Percentiles rank a stretch among this genome's conserved stretches.
phyloP scores from a whole-genome alignment of 2,329 filamentous ascomycete species.

The Thermochaetoides dissita region DNA sequence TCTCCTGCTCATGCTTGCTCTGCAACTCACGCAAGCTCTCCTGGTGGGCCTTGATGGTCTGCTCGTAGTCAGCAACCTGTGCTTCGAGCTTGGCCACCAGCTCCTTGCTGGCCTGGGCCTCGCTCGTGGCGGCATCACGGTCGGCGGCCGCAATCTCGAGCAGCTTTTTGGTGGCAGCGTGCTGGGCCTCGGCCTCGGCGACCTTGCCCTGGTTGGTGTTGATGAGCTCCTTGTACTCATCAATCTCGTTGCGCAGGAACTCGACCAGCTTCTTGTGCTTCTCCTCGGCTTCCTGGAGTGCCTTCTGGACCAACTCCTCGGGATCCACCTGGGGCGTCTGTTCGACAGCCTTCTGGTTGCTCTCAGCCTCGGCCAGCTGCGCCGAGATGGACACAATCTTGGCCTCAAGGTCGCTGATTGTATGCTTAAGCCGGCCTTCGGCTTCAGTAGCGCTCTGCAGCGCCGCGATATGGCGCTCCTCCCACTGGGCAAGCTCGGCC shows the following conservation, averaged over 20 bases:
- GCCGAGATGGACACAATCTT: constrained; percentile 20
- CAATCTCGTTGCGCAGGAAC: constrained; percentile 58
- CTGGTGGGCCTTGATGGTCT: constrained; percentile 40
- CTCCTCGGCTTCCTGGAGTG: constrained; percentile 34
- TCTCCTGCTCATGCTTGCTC: constrained; percentile 30
- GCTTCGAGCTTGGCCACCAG: constrained; percentile 40
- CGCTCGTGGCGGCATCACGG: constrained; percentile 36
- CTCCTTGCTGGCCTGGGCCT: constrained; percentile 38
- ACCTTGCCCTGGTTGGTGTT: constrained; percentile 55
- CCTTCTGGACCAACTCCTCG: constrained; percentile 7
- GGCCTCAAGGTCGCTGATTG: constrained; percentile 50
- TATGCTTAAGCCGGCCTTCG: constrained; percentile 58
- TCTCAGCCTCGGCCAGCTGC: constrained; percentile 24
- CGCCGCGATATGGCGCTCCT: constrained; percentile 57
- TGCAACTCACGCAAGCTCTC: constrained; percentile 36
- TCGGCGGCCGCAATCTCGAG: constrained; percentile 52
- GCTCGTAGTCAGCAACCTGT: constrained; percentile 46
- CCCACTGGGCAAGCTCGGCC: constrained; percentile 58
- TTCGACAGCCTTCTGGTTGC: constrained; percentile 10
- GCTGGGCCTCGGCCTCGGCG: constrained; percentile 58
- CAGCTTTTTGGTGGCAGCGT: constrained; percentile 50
- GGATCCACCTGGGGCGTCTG: not conserved
- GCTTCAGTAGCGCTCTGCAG: constrained; percentile 58
- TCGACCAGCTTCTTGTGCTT: constrained; percentile 47
- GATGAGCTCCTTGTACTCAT: constrained; percentile 66